Base-by-base conservation (phyloP, 2,329 filamentous ascomycete genomes). In the Sporothrix brunneoviolacea region DNA sequence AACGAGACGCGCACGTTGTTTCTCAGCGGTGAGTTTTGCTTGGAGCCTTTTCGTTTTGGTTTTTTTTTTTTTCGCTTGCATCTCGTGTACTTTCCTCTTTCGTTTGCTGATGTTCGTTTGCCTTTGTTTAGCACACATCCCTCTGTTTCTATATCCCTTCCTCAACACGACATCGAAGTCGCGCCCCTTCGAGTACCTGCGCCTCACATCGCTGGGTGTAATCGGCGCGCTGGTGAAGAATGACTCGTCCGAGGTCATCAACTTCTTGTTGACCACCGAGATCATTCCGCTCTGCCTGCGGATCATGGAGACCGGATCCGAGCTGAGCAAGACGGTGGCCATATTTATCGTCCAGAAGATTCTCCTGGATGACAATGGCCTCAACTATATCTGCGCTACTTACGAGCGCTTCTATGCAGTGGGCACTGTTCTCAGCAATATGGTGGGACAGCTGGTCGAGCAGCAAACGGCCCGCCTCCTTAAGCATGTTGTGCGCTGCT, bases 271-370 rank as follows among this genome's bases (percentile, higher is more conserved):
- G 43, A 97, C 93, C 2, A 98, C 93, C 27, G 93, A 98, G 70
- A 98, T 98, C 59, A 98, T 98, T 52, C 93, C 93, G 9, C 80
- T 98, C 12, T 98, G 93, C 68, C 83, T 98, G 39, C 84, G 93
- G 54, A 98, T 98, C 64, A 98, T 98, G 93, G 93, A 98, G 73
- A 98, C 93, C 0, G 93, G 93, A 44, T 96, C 91, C 1, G 93
- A 98, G 70, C 79, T 98, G 54, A 96, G 90, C 75, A 98, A 98
- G 75, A 98, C 93, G 0, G 93, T 98, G 13, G 93, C 93, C 52
- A 98, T 98, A 62, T 98, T 98, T 73, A 98, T 98, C 61, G 93
- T 98, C 16, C 93, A 98, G 70, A 98, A 98, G 77, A 98, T 98
- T 22, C 73, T 98, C 47, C 80, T 98, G 3, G 93, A 98, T 64